Conservation (phyloP, 2,329 filamentous ascomycete species). For the Xylariaceae sp. region DNA sequence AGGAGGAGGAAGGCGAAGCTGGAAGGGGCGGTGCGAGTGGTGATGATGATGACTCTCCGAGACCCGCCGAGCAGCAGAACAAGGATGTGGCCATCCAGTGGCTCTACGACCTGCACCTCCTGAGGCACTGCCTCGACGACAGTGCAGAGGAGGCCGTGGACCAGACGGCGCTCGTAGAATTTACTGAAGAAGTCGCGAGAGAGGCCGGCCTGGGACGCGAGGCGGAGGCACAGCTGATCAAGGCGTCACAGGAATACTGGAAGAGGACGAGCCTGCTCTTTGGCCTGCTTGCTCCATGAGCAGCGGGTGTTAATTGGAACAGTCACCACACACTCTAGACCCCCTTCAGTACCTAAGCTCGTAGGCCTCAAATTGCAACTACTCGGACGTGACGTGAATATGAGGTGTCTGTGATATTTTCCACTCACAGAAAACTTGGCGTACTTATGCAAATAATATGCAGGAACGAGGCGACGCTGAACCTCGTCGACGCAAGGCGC, state of each 20-base stretch:
- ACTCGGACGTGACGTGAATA: no score
- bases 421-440: no score
- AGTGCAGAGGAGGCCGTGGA: conserved; percentile 12
- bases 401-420: no score
- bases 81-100: conserved; percentile 50
- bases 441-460: no score
- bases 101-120: conserved; percentile 51
- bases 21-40: neutral
- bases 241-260: conserved; percentile 69
- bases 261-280: conserved; percentile 76
- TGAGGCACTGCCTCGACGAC: conserved; percentile 40
- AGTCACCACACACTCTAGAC: no score
- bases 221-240: conserved; percentile 46
- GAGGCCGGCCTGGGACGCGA: conserved; percentile 43
- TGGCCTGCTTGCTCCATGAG: conserved; percentile 53
- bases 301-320: no score
- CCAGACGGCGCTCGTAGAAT: conserved; percentile 28
- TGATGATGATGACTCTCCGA: conserved; percentile 2
- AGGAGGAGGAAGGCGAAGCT: conserved; percentile 5
- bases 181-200: conserved; percentile 39
- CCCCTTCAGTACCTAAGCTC: no score
- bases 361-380: no score
- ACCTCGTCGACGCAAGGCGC: no score
- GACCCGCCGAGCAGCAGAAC: conserved; percentile 17
- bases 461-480: no score